Percentiles rank a stretch among this genome's conserved stretches.
Conservation (phyloP, 2,329 filamentous ascomycete species). For the Ramularia endophylla region DNA sequence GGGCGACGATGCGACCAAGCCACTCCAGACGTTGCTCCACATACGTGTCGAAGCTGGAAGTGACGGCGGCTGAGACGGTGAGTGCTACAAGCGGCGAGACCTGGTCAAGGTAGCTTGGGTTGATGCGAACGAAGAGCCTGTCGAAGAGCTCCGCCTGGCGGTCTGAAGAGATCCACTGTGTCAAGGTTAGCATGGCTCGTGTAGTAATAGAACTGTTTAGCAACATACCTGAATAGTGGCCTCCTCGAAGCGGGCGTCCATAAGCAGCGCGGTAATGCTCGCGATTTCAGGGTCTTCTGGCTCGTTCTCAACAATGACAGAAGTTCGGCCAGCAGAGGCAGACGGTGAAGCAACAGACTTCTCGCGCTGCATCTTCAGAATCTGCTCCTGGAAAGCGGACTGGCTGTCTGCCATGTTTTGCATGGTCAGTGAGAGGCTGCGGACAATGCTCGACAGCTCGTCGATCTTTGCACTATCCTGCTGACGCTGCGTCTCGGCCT, state of each 20-base stretch:
- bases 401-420: slow-evolving; percentile 64
- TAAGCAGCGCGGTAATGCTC: slow-evolving; percentile 57
- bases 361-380: slow-evolving; percentile 40
- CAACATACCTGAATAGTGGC: slow-evolving; percentile 38
- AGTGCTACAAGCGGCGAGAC: slow-evolving; percentile 54
- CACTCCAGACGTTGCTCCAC: slow-evolving; percentile 51
- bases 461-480: slow-evolving; percentile 62
- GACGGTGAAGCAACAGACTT: slow-evolving; percentile 36
- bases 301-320: slow-evolving; percentile 36
- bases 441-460: slow-evolving; percentile 62
- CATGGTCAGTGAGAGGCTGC: slow-evolving; percentile 61
- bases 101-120: slow-evolving; percentile 50
- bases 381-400: slow-evolving; percentile 58
- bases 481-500: slow-evolving; percentile 47
- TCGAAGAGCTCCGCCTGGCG: slow-evolving; percentile 57
- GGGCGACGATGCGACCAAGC: slow-evolving; percentile 51
- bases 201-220: background rate
- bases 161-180: slow-evolving; percentile 55
- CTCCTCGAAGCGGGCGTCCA: slow-evolving; percentile 46
- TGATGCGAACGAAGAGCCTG: slow-evolving; percentile 52
- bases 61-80: slow-evolving; percentile 58
- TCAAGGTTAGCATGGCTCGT: slow-evolving; percentile 28
- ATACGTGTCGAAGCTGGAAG: slow-evolving; percentile 49
- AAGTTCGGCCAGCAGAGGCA: slow-evolving; percentile 7
- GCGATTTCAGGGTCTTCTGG: slow-evolving; percentile 53